These are phyloP conservation scores for Cydonia oblonga DNA, from an alignment of 331 rosid genomes.

Conservation along the genomic window DNA sequence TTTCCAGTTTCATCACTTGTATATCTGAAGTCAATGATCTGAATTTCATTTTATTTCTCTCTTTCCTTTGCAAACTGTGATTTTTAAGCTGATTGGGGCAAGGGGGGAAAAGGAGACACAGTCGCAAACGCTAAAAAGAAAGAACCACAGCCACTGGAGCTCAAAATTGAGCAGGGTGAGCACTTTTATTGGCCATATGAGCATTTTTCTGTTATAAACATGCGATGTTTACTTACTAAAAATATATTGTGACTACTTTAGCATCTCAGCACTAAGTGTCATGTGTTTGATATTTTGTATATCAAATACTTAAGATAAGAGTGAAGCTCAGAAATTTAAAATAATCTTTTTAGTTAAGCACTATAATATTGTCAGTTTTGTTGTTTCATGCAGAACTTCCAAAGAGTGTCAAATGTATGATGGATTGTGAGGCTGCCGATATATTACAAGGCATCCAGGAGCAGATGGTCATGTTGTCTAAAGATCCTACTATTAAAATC, in stretches of 20 bases:
- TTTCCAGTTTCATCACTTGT: neutral
- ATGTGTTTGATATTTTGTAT: neutral
- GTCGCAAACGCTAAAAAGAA: constrained; percentile 39
- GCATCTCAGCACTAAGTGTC: neutral
- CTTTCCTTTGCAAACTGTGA: constrained; percentile 4
- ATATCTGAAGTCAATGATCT: neutral
- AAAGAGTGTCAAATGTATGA: constrained; percentile 53
- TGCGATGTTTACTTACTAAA: constrained; percentile 1
- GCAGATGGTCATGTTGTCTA: constrained; percentile 56
- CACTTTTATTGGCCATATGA: constrained; percentile 8
- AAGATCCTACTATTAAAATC: constrained; percentile 60
- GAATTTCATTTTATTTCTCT: neutral
- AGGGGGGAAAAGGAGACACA: constrained; percentile 55
- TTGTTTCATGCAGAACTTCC: constrained; percentile 56
- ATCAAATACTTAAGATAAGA: neutral
- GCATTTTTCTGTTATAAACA: neutral
- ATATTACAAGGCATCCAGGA: constrained; percentile 61
- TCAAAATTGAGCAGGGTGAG: constrained; percentile 52
- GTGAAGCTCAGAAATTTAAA: neutral
- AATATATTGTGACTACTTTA: neutral
- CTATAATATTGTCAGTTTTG: neutral
- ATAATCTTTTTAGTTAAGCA: neutral
- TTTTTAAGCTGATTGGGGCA: constrained; percentile 24
- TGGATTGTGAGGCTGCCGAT: constrained; percentile 74
- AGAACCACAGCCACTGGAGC: constrained; percentile 38